Evolutionary conservation across 495 filamentous ascomycete genomes (phyloP), one percentile per base, ranked within the genome.

Genomic region (Xylaria telfairii): DNA sequence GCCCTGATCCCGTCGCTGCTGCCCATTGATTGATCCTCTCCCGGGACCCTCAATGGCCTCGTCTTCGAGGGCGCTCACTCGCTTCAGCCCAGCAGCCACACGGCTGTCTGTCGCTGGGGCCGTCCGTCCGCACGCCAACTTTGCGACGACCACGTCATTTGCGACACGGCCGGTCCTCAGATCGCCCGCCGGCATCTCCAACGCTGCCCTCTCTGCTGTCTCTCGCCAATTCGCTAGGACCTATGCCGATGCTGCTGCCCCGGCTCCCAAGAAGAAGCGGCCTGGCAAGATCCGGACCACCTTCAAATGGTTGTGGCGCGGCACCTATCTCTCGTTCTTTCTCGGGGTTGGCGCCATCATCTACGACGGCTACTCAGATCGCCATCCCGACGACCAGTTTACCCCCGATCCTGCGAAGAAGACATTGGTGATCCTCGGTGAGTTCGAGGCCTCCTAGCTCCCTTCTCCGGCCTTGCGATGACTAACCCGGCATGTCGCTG

Each of bases 351-450:
- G 83, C 57, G 92, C 89, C 71, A 79, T 96, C 63, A 90, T 88
- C 65, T 97, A 94, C 80, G 89, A 88, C 73, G 91, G 98, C 79
- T 97, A 93, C 80, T 81, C 88, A 39, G 88, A 92, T 72, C 90
- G 94, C 69, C 87, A 95, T 80, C 96, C 95, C 8, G 87, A 86
- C 21, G 91, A 96, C 41, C 96, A 98, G 84, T 81, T 86, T 47
- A 87, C 89, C 67, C 90, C 93, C 37, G 94, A 97, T 82, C 90
- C 95, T 69, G 82, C 76, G 64, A 99, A 98, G 93, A 98, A 98
- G 87, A 99, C 94, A 26, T 87, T 99, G 37, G 96, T 99, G 19
- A 90, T 99, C 77, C 87, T 99, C 47, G 96, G 96, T 97, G 89
- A 81, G 90, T 71, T 24, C 56, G 47, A 41, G 57, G 70, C 77